Base-by-base conservation (phyloP, 495 filamentous ascomycete genomes). In the Podospora bellae-mahoneyi region DNA sequence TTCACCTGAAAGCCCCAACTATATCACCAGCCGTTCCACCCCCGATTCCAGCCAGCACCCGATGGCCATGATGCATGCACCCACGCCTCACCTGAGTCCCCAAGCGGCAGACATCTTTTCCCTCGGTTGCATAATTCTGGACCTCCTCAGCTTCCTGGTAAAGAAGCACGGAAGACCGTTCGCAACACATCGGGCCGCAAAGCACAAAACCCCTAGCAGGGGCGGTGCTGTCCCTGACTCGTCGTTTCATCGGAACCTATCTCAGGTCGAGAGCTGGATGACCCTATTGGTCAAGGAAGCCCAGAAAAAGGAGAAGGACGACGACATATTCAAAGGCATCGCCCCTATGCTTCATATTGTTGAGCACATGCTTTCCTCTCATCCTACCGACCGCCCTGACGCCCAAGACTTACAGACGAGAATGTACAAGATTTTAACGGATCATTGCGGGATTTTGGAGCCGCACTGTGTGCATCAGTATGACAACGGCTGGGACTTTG, bases 241-340 rank as follows among this genome's bases (percentile, higher is more conserved):
- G 1, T 92, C 90, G 0, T 98, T 94, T 78, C 94, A 97, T 75
- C 87, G 87, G 28, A 95, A 96, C 72, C 79, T 90, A 0, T 85
- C 84, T 16, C 91, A 94, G 73, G 86, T 96, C 1, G 86, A 89
- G 59, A 86, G 83, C 18, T 97, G 94, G 94, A 91, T 94, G 76
- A 82, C 83, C 0, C 77, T 82, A 10, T 78, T 97, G 0, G 85
- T 87, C 57, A 87, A 87, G 61, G 89, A 92, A 28, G 87, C 89
- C 26, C 76, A 83, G 55, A 90, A 91, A 75, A 88, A 88, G 74
- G 89, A 91, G 74, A 88, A 88, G 74, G 75, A 89, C 59, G 89
- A 91, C 56, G 72, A 70, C 9, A 64, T 82, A 10, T 85, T 84
- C 65, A 73, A 75, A n/a, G 84, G 82, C 23, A 68, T 85, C 16